Percentiles rank a stretch among this genome's conserved stretches.
Evolutionary conservation across 2,329 filamentous ascomycete genomes (phyloP).

Genomic region (Stachybotrys chlorohalonatus): DNA sequence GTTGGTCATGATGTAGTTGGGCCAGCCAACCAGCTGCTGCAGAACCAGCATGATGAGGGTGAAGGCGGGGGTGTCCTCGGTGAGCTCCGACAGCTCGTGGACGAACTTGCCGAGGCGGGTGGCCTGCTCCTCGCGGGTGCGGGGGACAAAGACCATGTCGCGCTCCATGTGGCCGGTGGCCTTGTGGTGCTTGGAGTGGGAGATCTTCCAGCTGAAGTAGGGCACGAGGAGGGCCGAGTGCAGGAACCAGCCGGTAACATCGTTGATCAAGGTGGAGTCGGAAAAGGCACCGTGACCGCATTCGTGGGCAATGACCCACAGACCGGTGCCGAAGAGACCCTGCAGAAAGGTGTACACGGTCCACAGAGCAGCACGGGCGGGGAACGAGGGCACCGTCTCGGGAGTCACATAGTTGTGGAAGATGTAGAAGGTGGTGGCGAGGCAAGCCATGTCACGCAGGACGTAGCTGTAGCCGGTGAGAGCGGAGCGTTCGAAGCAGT

Average conservation of each 20-base stretch:
- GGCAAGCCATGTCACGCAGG: conserved; percentile 63
- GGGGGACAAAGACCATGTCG: conserved; percentile 98
- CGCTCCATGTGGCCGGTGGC: conserved; percentile 94
- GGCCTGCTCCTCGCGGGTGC: conserved; percentile 76
- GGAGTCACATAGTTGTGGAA: conserved; percentile 88
- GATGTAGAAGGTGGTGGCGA: conserved; percentile 72
- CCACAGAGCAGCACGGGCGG: conserved; percentile 57
- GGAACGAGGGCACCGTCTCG: conserved; percentile 64
- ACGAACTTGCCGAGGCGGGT: conserved; percentile 61
- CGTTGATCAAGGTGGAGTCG: conserved; percentile 80
- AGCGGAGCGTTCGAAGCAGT: conserved; percentile 88
- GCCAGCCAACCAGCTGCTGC: conserved; percentile 92
- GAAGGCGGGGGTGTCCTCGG: conserved; percentile 86
- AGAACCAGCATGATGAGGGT: conserved; percentile 65
- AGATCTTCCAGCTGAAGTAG: conserved; percentile 99
- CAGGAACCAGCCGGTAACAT: conserved; percentile 83
- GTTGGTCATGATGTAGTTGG: conserved; percentile 82
- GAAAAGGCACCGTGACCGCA: conserved; percentile 97
- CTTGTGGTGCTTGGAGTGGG: conserved; percentile 99
- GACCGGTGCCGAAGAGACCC: conserved; percentile 84
- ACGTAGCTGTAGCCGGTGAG: conserved; percentile 72
- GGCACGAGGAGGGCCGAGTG: conserved; percentile 86
- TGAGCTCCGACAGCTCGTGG: conserved; percentile 80
- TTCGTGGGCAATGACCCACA: conserved; percentile 97
- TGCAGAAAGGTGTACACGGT: conserved; percentile 67